Evolutionary conservation across 768 basidiomycete genomes (phyloP).

Genomic region (Collybia mongolica): DNA sequence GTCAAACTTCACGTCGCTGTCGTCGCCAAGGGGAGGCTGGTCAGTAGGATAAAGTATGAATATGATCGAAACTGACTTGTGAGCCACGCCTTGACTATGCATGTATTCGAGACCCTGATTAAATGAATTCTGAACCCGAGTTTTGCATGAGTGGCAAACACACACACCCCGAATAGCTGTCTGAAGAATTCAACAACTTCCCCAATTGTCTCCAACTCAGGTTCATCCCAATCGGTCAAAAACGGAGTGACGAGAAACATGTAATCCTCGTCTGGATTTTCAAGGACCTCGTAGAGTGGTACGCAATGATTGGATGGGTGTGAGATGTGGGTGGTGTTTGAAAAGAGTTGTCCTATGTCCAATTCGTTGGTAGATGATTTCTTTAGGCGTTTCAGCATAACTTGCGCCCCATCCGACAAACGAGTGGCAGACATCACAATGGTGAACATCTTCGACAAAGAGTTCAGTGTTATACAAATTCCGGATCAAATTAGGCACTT

Average conservation of each 20-base stretch:
- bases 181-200: constrained; percentile 27
- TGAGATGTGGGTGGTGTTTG: constrained; percentile 5
- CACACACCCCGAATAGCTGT: constrained; percentile 23
- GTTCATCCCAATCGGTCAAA: constrained; percentile 14
- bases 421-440: constrained; percentile 29
- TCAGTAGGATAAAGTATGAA: background rate
- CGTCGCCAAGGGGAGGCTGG: background rate
- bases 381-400: constrained; percentile 27
- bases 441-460: constrained; percentile 4
- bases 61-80: background rate
- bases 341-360: constrained; percentile 25
- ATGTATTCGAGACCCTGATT: background rate
- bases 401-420: constrained; percentile 22
- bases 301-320: constrained; percentile 33
- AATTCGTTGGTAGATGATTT: constrained; percentile 22
- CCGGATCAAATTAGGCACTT: background rate
- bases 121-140: background rate
- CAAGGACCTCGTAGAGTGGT: constrained; percentile 23
- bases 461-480: background rate
- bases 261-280: constrained; percentile 17
- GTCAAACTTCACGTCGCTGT: constrained; percentile 5
- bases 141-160: background rate
- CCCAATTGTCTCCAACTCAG: constrained; percentile 27
- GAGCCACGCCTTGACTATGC: background rate
- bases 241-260: constrained; percentile 27